A percentile compares a stretch with the other conserved stretches of the same genome.
These are phyloP conservation scores for Flaveria floridana DNA, from an alignment of 140 eudicot genomes.

Conservation along the genomic window DNA sequence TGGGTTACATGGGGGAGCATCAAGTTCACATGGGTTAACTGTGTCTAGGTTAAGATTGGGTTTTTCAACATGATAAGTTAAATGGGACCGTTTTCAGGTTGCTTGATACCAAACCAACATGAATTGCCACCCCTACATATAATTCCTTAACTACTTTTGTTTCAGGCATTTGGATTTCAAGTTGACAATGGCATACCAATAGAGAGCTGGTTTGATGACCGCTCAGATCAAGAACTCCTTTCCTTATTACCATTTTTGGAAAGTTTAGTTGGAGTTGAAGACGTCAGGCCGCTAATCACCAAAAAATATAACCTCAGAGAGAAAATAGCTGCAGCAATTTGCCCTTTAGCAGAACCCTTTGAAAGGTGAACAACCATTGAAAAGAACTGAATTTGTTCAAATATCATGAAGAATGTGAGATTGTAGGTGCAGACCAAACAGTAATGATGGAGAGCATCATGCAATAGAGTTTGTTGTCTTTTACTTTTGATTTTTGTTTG, in stretches of 20 bases:
- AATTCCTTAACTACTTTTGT: background rate
- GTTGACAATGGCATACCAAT: slow-evolving; percentile 98
- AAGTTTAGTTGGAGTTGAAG: slow-evolving; percentile 79
- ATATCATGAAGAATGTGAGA: slow-evolving; percentile 8
- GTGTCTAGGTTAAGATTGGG: background rate
- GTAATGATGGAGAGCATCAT: slow-evolving; percentile 23
- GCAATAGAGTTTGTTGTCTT: slow-evolving; percentile 19
- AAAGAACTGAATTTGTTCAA: slow-evolving; percentile 15
- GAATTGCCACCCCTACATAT: background rate
- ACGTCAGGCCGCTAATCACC: slow-evolving; percentile 81
- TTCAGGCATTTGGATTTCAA: slow-evolving; percentile 97
- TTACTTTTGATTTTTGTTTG: slow-evolving; percentile 1
- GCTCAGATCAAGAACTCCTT: slow-evolving; percentile 69
- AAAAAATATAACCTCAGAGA: slow-evolving; percentile 64
- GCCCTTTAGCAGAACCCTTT: slow-evolving; percentile 50
- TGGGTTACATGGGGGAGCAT: background rate
- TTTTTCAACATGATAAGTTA: background rate
- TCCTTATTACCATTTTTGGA: slow-evolving; percentile 79
- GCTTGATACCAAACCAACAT: background rate
- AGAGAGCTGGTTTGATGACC: slow-evolving; percentile 95
- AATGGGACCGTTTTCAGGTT: background rate
- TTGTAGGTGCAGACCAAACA: slow-evolving; percentile 17
- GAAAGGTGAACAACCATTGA: slow-evolving; percentile 35
- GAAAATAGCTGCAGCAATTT: slow-evolving; percentile 76
- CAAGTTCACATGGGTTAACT: background rate